Base-by-base conservation (phyloP, 2,329 filamentous ascomycete genomes). In the Fusarium camptoceras region DNA sequence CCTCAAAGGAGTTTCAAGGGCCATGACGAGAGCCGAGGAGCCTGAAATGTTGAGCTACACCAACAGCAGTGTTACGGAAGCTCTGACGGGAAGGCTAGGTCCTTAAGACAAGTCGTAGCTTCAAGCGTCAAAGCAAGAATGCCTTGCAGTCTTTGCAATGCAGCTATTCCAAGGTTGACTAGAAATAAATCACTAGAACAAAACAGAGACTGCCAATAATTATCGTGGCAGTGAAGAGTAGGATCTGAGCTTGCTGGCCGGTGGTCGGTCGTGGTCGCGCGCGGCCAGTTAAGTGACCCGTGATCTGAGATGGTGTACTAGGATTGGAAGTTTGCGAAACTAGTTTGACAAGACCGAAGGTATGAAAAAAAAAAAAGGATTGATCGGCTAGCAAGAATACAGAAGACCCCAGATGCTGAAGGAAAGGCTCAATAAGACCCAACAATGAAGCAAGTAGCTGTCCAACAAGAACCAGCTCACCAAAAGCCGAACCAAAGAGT, bases 1-100 rank as follows among this genome's bases (percentile, higher is more conserved):
- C 75, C 88, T 83, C 74, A 92, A 78, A 64, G 89, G 88, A 76
- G 85, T 88, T 80, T 81, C 75, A 69, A 82, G 75, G 72, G 80
- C 77, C 80, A 81, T 78, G 73, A 65, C 73, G 69, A 59, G 55
- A 66, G 53, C 48, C 64, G 59, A 58, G 44, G 46, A 43, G 31
- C 37, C 41, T 53, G 30, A 46, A 55, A 22, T 69, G 47, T 48
- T 31, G 37, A 62, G 57, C 58, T 64, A 63, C 65, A 62, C 68
- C 60, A 50, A 54, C 43, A 51, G 48, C 39, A 55, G 42, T 54
- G 44, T 71, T 55, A 34, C 41, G 61, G 70, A 49, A 56, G 59
- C 56, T 66, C 53, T 22, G 46, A 27, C 37, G 41, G 53, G 48
- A 53, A 42, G 44, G 55, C 41, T 27, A 57, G 54, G 59, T 44